These are phyloP conservation scores for Odonthalia washingtoniensis DNA, from an alignment of 31 red algal species.

Conservation along the genomic window DNA sequence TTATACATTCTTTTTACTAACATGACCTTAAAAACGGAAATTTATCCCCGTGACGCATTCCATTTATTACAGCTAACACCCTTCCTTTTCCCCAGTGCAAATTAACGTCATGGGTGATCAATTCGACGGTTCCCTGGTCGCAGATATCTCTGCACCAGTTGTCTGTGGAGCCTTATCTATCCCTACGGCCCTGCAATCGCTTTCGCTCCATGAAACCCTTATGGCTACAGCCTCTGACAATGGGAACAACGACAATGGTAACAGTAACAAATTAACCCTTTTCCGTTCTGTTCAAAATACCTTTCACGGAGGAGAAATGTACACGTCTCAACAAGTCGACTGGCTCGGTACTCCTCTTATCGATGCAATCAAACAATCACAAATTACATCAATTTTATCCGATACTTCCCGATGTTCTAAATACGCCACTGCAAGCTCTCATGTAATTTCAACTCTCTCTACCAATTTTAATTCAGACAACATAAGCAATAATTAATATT, in stretches of 20 bases:
- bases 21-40: too few species aligned
- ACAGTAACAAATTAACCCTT: conserved; percentile 41
- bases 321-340: conserved; percentile 17
- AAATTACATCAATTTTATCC: conserved; percentile 71
- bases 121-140: conserved; percentile 66
- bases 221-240: too few species aligned
- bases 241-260: too few species aligned
- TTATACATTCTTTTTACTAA: too few species aligned
- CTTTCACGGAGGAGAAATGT: conserved; percentile 56
- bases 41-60: too few species aligned
- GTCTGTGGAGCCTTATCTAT: conserved; percentile 20
- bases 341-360: conserved; percentile 17
- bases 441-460: background rate
- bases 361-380: conserved; percentile 65
- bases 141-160: background rate
- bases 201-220: conserved; percentile 67
- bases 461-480: background rate
- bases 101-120: conserved; percentile 58
- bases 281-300: conserved; percentile 61
- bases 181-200: conserved; percentile 45
- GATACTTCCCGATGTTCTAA: conserved; percentile 61
- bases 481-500: background rate
- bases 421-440: conserved; percentile 25
- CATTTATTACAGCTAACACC: too few species aligned
- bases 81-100: too few species aligned